A percentile compares a stretch with the other conserved stretches of the same genome.
phyloP scores from a whole-genome alignment of 73 alveolate genomes.

The Tetrahymena elliotti region DNA sequence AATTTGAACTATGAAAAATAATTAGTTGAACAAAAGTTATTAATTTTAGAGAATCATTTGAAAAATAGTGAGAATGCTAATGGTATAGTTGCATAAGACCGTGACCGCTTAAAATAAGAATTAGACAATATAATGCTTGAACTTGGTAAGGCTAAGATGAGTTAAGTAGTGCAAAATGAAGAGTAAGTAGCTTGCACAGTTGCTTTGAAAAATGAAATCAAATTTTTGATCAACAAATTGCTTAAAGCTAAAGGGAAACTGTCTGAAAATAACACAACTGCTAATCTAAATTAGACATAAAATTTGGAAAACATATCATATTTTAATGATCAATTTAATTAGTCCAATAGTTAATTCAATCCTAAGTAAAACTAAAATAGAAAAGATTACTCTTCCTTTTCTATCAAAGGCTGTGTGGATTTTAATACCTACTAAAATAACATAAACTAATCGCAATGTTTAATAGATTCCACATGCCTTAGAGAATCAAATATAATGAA shows the following conservation, averaged over 20 bases:
- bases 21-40: not conserved
- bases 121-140: not conserved
- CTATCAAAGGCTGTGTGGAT: not conserved
- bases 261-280: not conserved
- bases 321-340: not conserved
- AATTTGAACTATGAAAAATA: not conserved
- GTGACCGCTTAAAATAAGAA: not conserved
- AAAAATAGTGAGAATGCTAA: not conserved
- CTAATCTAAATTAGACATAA: not conserved
- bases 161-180: not conserved
- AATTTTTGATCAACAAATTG: not conserved
- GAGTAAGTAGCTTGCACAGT: not conserved
- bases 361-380: not conserved
- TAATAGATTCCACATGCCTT: not conserved
- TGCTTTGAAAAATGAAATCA: not conserved
- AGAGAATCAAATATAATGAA: not conserved
- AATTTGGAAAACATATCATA: not conserved
- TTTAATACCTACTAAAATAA: not conserved
- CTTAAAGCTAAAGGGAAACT: not conserved
- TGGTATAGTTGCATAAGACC: not conserved
- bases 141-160: not conserved
- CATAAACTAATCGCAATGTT: not conserved
- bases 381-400: not conserved
- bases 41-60: not conserved
- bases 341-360: not conserved